Percentiles rank a stretch among this genome's conserved stretches.
These are phyloP conservation scores for Thecaphora thlaspeos DNA, from an alignment of 1,284 basidiomycete genomes.

Conservation along the genomic window DNA sequence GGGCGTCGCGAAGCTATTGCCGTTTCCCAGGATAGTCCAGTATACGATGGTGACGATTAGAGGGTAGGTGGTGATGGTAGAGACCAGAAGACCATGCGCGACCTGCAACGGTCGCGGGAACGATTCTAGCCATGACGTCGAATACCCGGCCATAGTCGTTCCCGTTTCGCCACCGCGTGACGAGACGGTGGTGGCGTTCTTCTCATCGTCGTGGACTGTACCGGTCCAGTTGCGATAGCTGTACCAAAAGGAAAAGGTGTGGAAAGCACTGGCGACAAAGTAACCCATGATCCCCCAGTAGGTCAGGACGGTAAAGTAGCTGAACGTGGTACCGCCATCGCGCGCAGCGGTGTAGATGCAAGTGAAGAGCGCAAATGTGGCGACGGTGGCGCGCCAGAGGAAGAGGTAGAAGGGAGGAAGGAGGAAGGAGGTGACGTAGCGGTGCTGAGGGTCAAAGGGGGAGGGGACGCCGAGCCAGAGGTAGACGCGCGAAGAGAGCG, in stretches of 20 bases:
- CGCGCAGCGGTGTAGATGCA: slow-evolving; percentile 59
- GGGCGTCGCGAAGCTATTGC: slow-evolving; percentile 61
- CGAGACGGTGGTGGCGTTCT: too few relatives aligned
- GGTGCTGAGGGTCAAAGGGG: slow-evolving; percentile 65
- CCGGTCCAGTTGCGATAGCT: slow-evolving; percentile 8
- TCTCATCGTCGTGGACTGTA: too few relatives aligned
- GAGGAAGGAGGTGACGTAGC: slow-evolving; percentile 66
- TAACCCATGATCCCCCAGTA: slow-evolving; percentile 32
- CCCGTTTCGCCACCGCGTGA: too few relatives aligned
- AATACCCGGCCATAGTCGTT: slow-evolving; percentile 14
- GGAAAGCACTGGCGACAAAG: slow-evolving; percentile 25
- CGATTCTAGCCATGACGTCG: slow-evolving; percentile 14
- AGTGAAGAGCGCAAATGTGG: slow-evolving; percentile 64
- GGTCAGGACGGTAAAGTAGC: slow-evolving; percentile 21
- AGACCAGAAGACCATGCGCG: slow-evolving; percentile 19
- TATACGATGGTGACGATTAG: slow-evolving; percentile 69
- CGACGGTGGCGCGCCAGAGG: slow-evolving; percentile 62
- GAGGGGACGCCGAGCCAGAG: slow-evolving; percentile 50
- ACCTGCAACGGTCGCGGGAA: slow-evolving; percentile 20
- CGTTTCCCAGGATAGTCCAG: slow-evolving; percentile 64
- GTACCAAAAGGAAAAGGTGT: slow-evolving; percentile 22
- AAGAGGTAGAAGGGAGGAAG: slow-evolving; percentile 63
- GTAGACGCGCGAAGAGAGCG: slow-evolving; percentile 12
- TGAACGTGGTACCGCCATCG: slow-evolving; percentile 36
- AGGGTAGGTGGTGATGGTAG: slow-evolving; percentile 60